Conservation (phyloP, 163 green algal species). For the Scenedesmus sp. region DNA sequence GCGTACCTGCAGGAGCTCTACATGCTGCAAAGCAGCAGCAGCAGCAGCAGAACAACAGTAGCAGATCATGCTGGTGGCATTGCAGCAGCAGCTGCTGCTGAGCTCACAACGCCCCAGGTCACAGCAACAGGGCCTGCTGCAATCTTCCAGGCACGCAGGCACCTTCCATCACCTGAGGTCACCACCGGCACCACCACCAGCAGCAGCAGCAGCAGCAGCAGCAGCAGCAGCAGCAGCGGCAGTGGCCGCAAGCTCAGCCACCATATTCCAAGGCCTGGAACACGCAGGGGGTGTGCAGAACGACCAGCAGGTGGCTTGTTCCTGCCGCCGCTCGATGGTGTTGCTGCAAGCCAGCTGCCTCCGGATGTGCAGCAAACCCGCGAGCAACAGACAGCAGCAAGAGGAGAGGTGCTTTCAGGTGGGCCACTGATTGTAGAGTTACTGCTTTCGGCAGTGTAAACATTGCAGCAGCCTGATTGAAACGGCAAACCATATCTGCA, state of each 20-base stretch:
- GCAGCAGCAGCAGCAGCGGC: neutral
- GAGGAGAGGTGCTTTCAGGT: neutral
- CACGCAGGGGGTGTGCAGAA: neutral
- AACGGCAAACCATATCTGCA: no score
- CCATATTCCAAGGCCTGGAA: neutral
- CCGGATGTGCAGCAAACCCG: neutral
- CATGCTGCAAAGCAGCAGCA: neutral
- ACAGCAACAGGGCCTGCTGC: neutral
- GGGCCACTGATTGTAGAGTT: no score
- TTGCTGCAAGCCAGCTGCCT: neutral
- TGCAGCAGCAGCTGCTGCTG: neutral
- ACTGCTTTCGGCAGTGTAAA: no score
- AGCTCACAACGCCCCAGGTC: neutral
- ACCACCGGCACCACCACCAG: neutral
- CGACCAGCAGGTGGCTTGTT: neutral
- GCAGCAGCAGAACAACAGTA: neutral
- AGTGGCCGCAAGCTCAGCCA: neutral
- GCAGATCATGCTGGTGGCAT: neutral
- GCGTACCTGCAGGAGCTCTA: neutral
- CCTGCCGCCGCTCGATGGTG: neutral
- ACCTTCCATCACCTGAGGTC: neutral
- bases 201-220: neutral
- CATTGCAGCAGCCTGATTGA: no score
- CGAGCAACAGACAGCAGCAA: neutral
- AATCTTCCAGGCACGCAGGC: neutral